These are phyloP conservation scores for Trichosporon sp. DNA, from an alignment of 1,284 basidiomycete species.

Conservation along the genomic window DNA sequence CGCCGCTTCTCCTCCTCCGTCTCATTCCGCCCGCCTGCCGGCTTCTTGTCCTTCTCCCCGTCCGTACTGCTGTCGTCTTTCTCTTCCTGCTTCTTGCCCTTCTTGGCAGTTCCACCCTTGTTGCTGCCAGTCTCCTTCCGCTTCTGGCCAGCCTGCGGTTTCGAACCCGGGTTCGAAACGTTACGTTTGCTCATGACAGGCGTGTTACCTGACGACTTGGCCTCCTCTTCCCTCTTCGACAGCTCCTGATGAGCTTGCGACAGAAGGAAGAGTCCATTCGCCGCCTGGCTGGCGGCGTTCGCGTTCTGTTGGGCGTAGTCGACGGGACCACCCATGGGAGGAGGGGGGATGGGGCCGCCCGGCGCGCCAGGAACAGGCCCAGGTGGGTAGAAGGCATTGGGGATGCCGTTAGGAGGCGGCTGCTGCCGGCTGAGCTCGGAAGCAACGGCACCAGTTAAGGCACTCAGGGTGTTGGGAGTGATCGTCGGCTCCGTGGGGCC, in stretches of 20 bases:
- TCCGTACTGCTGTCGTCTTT: slow-evolving; percentile 13
- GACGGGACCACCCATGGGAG: slow-evolving; percentile 24
- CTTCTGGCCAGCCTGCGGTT: slow-evolving; percentile 11
- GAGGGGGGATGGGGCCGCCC: slow-evolving; percentile 12
- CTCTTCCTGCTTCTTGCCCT: slow-evolving; percentile 28
- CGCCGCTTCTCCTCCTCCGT: slow-evolving; percentile 92
- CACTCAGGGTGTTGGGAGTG: slow-evolving; percentile 83
- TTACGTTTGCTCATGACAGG: slow-evolving; percentile 17
- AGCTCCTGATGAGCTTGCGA: slow-evolving; percentile 92
- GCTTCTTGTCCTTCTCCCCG: slow-evolving; percentile 49
- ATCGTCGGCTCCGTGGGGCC: slow-evolving; percentile 58
- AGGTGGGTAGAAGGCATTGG: slow-evolving; percentile 20
- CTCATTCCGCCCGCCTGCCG: slow-evolving; percentile 62
- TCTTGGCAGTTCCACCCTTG: slow-evolving; percentile 22
- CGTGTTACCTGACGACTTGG: slow-evolving; percentile 28
- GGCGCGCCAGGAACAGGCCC: slow-evolving; percentile 24
- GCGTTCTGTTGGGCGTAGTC: slow-evolving; percentile 47
- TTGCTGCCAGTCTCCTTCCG: slow-evolving; percentile 3
- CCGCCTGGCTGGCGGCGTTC: slow-evolving; percentile 55
- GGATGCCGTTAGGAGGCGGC: neutral
- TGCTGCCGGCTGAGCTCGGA: slow-evolving; percentile 44
- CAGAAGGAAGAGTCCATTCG: slow-evolving; percentile 87
- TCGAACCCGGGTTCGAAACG: slow-evolving; percentile 12
- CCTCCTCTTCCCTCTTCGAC: slow-evolving; percentile 78
- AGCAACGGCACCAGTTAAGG: slow-evolving; percentile 65